phyloP scores from a whole-genome alignment of 805 yeast genomes.

The Komagataella pseudopastoris region DNA sequence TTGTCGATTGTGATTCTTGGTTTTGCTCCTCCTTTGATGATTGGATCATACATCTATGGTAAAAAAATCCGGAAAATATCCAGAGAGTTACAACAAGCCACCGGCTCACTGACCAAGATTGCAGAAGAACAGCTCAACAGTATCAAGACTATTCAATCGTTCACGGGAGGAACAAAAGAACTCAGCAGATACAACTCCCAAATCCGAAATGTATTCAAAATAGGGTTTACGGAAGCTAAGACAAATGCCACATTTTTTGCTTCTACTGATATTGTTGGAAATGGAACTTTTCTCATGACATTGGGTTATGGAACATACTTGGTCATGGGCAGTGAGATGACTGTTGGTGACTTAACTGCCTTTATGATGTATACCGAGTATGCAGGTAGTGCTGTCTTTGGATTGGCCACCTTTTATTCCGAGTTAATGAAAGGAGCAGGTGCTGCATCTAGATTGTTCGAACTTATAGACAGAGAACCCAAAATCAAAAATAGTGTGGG shows the following conservation, averaged over 20 bases:
- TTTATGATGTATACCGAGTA: slow-evolving; percentile 94
- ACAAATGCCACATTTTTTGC: slow-evolving; percentile 73
- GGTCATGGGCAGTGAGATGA: slow-evolving; percentile 58
- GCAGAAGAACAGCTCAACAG: slow-evolving; percentile 87
- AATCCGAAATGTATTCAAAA: slow-evolving; percentile 50
- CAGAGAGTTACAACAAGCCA: slow-evolving; percentile 65
- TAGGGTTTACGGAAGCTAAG: slow-evolving; percentile 71
- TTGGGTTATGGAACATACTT: slow-evolving; percentile 71
- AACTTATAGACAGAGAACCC: slow-evolving; percentile 70
- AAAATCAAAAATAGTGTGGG: slow-evolving; percentile 61
- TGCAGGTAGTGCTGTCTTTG: slow-evolving; percentile 86
- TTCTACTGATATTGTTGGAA: slow-evolving; percentile 74
- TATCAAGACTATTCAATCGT: slow-evolving; percentile 78
- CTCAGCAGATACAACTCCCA: slow-evolving; percentile 62
- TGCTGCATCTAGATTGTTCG: slow-evolving; percentile 87
- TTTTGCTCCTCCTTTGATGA: slow-evolving; percentile 73
- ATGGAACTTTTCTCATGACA: slow-evolving; percentile 61
- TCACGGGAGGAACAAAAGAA: slow-evolving; percentile 75
- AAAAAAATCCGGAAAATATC: slow-evolving; percentile 64
- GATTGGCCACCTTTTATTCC: slow-evolving; percentile 81
- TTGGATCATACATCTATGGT: slow-evolving; percentile 78
- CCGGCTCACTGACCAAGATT: slow-evolving; percentile 80
- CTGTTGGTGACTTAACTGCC: slow-evolving; percentile 83
- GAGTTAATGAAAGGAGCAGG: slow-evolving; percentile 97
- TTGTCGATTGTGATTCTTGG: slow-evolving; percentile 66